phyloP scores from a whole-genome alignment of 225 moss, liverwort and hornwort genomes.

The Pseudisothecium myosuroides region DNA sequence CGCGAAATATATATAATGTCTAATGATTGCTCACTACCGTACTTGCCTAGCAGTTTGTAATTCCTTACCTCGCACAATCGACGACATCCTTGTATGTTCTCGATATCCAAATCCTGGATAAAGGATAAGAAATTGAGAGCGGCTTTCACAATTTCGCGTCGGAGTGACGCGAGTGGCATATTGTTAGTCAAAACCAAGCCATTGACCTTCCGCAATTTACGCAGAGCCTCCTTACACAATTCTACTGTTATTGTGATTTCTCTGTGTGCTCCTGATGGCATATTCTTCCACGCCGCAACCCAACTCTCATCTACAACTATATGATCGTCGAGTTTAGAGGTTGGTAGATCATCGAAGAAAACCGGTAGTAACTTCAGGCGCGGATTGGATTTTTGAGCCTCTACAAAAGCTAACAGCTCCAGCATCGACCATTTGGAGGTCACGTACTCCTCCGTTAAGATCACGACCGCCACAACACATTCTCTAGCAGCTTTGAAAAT shows the following conservation, averaged over 20 bases:
- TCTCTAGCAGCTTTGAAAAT: not conserved
- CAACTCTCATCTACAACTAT: not conserved
- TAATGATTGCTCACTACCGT: not conserved
- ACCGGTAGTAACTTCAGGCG: not conserved
- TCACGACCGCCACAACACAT: not conserved
- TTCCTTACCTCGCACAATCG: not conserved
- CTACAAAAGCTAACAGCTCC: not conserved
- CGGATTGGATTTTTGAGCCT: not conserved
- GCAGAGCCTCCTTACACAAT: not conserved
- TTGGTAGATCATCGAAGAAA: not conserved
- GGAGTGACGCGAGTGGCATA: not conserved
- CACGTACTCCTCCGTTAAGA: not conserved
- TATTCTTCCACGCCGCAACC: not conserved
- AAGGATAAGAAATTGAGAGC: not conserved
- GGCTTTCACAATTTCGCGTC: not conserved
- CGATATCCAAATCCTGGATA: not conserved
- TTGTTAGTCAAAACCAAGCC: not conserved
- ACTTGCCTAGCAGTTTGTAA: not conserved
- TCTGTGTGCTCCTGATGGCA: not conserved
- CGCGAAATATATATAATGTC: not conserved
- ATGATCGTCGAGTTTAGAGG: not conserved
- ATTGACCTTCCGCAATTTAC: not conserved
- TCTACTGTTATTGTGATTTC: not conserved
- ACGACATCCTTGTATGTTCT: not conserved
- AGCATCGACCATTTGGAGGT: not conserved